Percentiles rank a stretch among this genome's conserved stretches.
These are phyloP conservation scores for Psilocybe sp. DNA, from an alignment of 768 basidiomycete genomes.

Conservation along the genomic window DNA sequence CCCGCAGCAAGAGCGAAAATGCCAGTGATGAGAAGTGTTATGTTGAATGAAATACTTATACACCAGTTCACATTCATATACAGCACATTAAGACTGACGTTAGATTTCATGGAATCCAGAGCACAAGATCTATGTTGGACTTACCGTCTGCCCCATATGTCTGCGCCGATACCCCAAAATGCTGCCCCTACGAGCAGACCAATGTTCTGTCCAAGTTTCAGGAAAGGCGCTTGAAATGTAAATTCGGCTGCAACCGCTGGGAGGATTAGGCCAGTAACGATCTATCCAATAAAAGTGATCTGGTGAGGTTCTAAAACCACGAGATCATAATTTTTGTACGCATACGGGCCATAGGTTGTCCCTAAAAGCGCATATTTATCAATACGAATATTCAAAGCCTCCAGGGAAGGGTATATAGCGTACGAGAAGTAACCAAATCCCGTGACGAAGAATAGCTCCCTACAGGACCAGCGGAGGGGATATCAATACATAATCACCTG, in stretches of 20 bases:
- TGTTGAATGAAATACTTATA: constrained; percentile 63
- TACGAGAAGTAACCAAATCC: constrained; percentile 31
- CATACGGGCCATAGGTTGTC: constrained; percentile 29
- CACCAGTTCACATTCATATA: too few species aligned
- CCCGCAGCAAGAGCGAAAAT: constrained; percentile 65
- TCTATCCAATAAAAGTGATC: neutral
- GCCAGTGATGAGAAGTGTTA: constrained; percentile 66
- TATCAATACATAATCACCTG: neutral
- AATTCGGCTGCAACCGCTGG: constrained; percentile 67
- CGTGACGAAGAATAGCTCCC: constrained; percentile 26
- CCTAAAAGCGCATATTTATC: constrained; percentile 5
- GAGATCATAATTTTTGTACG: neutral
- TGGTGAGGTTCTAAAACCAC: neutral
- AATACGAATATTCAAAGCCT: neutral
- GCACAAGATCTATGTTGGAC: neutral
- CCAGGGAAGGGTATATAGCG: neutral
- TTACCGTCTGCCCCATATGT: constrained; percentile 70
- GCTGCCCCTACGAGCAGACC: constrained; percentile 69
- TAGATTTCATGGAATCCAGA: neutral
- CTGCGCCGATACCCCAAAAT: constrained; percentile 67
- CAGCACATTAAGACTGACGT: neutral
- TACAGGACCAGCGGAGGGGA: constrained; percentile 1
- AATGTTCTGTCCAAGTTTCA: constrained; percentile 69
- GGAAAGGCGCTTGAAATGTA: constrained; percentile 52
- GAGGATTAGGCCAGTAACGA: constrained; percentile 46